Percentiles rank a stretch among this genome's conserved stretches.
phyloP scores from a whole-genome alignment of 2,329 filamentous ascomycete species.

The Exophiala oligosperma region DNA sequence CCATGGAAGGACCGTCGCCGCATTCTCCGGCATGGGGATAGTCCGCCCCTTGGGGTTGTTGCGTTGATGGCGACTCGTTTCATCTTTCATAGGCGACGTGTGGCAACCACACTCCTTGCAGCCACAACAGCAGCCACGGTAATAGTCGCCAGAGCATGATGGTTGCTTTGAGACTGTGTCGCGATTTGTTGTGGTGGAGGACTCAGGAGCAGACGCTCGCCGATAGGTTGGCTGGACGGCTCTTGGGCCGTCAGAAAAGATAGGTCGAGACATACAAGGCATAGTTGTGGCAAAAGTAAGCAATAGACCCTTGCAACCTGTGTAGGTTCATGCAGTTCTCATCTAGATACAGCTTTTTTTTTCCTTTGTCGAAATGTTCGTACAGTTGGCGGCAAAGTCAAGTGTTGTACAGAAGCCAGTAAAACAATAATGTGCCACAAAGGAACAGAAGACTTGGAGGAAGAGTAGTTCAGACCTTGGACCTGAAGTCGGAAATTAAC shows the following conservation, averaged over 20 bases:
- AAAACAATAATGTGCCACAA: not conserved
- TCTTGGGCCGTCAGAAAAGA: slow-evolving; percentile 1
- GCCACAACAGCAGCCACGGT: slow-evolving; percentile 14
- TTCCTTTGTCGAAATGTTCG: not conserved
- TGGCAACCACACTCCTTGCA: slow-evolving; percentile 12
- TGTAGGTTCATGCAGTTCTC: slow-evolving; percentile 4
- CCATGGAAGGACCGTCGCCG: not conserved
- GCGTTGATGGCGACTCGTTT: slow-evolving; percentile 8
- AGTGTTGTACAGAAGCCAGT: not conserved
- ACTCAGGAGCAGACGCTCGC: slow-evolving; percentile 2
- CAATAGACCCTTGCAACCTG: slow-evolving; percentile 10
- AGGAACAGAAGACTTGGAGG: not conserved
- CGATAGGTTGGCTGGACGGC: not conserved
- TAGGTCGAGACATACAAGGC: not conserved
- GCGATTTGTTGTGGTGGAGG: not conserved
- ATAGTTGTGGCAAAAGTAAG: slow-evolving; percentile 13
- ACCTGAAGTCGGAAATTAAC: not conserved
- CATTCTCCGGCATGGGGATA: slow-evolving; percentile 5
- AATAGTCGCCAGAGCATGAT: slow-evolving; percentile 4
- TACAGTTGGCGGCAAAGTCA: not conserved
- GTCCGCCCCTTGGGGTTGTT: slow-evolving; percentile 2
- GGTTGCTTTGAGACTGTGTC: not conserved
- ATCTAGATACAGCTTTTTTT: not conserved
- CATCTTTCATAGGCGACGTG: slow-evolving; percentile 3
- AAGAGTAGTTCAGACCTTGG: not conserved